Percentiles rank a stretch among this genome's conserved stretches.
These are phyloP conservation scores for Eucalyptus grandis DNA, from an alignment of 345 rosid genomes.

Conservation along the genomic window DNA sequence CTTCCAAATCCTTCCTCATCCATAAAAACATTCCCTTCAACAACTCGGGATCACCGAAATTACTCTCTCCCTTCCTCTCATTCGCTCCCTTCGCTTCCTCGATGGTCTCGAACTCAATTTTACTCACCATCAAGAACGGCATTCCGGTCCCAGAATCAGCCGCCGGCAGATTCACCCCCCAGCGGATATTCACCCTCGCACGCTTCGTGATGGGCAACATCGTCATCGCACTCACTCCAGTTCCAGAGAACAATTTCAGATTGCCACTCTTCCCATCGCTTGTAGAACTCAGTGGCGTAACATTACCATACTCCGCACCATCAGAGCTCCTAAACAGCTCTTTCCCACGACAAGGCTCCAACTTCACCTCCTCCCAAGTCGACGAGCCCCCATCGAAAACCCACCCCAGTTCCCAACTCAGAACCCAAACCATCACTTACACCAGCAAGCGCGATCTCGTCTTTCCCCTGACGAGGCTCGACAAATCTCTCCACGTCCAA, in stretches of 20 bases:
- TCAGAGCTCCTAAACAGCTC: not conserved
- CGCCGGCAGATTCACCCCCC: constrained; percentile 32
- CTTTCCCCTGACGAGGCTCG: not conserved
- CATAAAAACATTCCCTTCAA: constrained; percentile 36
- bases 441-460: not conserved
- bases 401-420: not conserved
- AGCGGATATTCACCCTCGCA: constrained; percentile 23
- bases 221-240: constrained; percentile 35
- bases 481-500: not conserved
- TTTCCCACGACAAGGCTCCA: constrained; percentile 23
- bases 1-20: constrained; percentile 49
- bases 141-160: constrained; percentile 7
- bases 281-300: not conserved
- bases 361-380: constrained; percentile 51
- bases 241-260: constrained; percentile 2
- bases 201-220: constrained; percentile 30
- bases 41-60: constrained; percentile 25
- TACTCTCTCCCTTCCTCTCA: not conserved
- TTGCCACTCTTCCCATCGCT: not conserved
- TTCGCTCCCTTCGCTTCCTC: constrained; percentile 17
- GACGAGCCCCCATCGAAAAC: constrained; percentile 6
- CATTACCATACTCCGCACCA: not conserved
- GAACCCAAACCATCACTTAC: not conserved
- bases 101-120: constrained; percentile 36
- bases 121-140: constrained; percentile 47